phyloP scores from a whole-genome alignment of 306 rosid species.

The Quercus rubra region DNA sequence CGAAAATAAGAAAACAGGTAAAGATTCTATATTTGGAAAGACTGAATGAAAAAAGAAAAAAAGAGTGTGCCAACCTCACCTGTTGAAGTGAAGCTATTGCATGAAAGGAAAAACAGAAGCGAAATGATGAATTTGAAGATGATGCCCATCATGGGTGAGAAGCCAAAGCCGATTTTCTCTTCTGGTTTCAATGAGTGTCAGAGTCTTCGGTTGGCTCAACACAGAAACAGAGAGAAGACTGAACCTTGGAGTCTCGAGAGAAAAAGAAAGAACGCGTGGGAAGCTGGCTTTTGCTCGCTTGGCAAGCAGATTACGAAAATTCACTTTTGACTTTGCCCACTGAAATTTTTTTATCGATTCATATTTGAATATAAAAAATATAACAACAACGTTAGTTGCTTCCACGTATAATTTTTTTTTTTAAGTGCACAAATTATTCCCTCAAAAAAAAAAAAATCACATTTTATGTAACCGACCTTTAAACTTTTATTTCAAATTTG shows the following conservation, averaged over 20 bases:
- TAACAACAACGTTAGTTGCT: too few relatives aligned
- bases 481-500: too few relatives aligned
- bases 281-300: neutral
- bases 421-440: too few relatives aligned
- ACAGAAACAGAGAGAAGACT: neutral
- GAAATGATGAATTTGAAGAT: constrained; percentile 32
- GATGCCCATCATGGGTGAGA: neutral
- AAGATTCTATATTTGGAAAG: constrained; percentile 3
- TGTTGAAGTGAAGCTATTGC: constrained; percentile 41
- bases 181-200: constrained; percentile 7
- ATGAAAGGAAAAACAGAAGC: constrained; percentile 31
- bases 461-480: too few relatives aligned
- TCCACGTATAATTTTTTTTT: too few relatives aligned
- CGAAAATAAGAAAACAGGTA: constrained; percentile 1
- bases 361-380: too few relatives aligned
- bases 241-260: neutral
- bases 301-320: neutral
- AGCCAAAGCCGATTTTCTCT: constrained; percentile 26
- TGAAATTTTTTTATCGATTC: too few relatives aligned
- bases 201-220: neutral
- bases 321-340: neutral
- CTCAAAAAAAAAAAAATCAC: too few relatives aligned
- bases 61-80: constrained; percentile 29
- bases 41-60: constrained; percentile 11
- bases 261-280: neutral